phyloP scores from a whole-genome alignment of 805 yeast genomes.

The Pichia insulana region DNA sequence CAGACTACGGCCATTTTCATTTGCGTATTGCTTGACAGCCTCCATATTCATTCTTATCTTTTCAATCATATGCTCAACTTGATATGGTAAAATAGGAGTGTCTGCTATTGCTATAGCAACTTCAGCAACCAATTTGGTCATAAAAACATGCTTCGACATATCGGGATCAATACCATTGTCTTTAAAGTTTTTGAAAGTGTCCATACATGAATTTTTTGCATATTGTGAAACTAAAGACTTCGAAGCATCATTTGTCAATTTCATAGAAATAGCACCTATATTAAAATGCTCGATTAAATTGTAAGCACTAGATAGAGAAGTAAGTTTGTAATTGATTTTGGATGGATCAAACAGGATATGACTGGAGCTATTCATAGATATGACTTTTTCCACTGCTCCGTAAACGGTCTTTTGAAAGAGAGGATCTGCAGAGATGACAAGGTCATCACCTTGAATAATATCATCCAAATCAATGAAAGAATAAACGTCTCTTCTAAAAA shows the following conservation, averaged over 20 bases:
- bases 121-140: conserved; percentile 48
- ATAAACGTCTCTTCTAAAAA: conserved; percentile 51
- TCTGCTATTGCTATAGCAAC: conserved; percentile 57
- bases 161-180: conserved; percentile 43
- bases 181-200: conserved; percentile 49
- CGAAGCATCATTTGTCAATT: conserved; percentile 28
- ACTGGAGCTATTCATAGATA: conserved; percentile 18
- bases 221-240: conserved; percentile 23
- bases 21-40: conserved; percentile 35
- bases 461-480: conserved; percentile 70
- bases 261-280: conserved; percentile 59
- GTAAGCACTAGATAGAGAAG: conserved; percentile 17
- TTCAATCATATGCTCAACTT: conserved; percentile 39
- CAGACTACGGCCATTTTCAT: conserved; percentile 10
- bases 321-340: not conserved
- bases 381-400: conserved; percentile 29
- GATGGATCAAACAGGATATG: conserved; percentile 43
- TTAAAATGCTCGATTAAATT: conserved; percentile 61
- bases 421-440: conserved; percentile 52
- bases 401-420: conserved; percentile 42
- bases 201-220: conserved; percentile 53
- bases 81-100: conserved; percentile 67
- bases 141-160: conserved; percentile 44
- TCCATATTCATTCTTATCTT: conserved; percentile 35
- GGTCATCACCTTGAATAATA: conserved; percentile 42